These are phyloP conservation scores for Cryphonectria carpinicola DNA, from an alignment of 2,329 filamentous ascomycete species.

Conservation along the genomic window DNA sequence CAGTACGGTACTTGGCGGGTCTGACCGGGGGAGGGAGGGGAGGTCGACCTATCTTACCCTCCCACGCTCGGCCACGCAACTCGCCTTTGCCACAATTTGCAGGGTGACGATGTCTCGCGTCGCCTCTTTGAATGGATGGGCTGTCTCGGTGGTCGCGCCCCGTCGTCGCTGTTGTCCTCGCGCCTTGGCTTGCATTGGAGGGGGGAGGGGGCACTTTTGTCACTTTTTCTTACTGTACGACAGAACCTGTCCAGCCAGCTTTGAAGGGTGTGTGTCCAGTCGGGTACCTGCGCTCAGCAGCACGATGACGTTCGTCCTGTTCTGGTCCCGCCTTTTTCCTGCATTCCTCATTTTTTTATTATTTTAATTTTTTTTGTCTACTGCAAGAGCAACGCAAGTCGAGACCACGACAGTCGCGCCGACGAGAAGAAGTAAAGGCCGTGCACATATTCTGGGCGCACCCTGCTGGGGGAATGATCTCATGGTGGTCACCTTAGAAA, in stretches of 20 bases:
- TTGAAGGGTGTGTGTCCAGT: background rate
- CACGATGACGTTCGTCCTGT: slow-evolving; percentile 7
- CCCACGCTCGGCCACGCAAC: background rate
- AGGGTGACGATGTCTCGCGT: background rate
- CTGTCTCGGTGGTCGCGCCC: background rate
- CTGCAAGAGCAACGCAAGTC: background rate
- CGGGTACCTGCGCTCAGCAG: slow-evolving; percentile 7
- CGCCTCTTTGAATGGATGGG: too few species aligned
- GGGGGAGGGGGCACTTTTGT: too few species aligned
- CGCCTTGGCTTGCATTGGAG: background rate
- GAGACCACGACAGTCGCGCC: too few species aligned
- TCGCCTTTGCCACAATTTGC: background rate
- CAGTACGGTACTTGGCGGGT: slow-evolving; percentile 1
- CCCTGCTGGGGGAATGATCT: background rate
- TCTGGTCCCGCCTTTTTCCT: background rate
- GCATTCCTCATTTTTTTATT: background rate
- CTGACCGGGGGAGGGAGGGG: background rate
- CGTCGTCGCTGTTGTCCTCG: background rate
- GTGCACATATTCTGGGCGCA: too few species aligned
- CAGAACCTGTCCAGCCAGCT: background rate
- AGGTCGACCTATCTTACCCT: background rate
- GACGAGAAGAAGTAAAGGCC: too few species aligned
- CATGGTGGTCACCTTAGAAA: background rate
- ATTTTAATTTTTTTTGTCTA: background rate
- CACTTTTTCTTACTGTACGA: too few species aligned